Conservation (phyloP, 345 rosid species). For the Eucalyptus rudis region DNA sequence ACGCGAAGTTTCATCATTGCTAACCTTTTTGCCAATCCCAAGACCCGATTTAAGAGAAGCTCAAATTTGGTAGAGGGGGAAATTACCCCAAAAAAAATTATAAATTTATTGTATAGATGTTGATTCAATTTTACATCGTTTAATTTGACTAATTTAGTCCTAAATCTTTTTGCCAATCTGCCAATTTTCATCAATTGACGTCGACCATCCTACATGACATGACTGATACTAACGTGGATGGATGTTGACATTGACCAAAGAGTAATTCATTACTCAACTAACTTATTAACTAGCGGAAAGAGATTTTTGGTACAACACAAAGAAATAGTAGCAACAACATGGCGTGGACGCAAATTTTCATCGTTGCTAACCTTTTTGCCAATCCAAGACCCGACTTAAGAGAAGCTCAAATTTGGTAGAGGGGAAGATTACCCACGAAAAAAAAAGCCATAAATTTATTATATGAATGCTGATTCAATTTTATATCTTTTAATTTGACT, state of each 20-base stretch:
- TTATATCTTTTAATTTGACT: not conserved
- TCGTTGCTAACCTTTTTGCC: too few relatives aligned
- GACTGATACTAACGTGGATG: accelerated
- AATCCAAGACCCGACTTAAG: not conserved
- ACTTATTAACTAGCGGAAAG: not conserved
- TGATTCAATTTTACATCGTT: not conserved
- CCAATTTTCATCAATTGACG: too few relatives aligned
- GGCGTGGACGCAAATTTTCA: not conserved
- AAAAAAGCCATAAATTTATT: accelerated
- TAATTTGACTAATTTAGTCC: not conserved
- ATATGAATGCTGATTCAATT: not conserved
- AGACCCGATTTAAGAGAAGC: not conserved
- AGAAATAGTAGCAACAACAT: not conserved
- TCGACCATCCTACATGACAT: too few relatives aligned
- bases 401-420: not conserved
- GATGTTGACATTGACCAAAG: accelerated
- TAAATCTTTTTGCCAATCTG: not conserved
- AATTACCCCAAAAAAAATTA: not conserved
- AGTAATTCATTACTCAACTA: not conserved
- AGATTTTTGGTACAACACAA: not conserved
- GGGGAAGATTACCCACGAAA: not conserved
- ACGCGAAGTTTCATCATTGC: not conserved
- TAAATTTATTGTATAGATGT: not conserved
- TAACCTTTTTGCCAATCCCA: too few relatives aligned
- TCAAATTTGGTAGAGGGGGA: not conserved